phyloP scores from a whole-genome alignment of 129 eudicot genomes.

The Apium graveolens region DNA sequence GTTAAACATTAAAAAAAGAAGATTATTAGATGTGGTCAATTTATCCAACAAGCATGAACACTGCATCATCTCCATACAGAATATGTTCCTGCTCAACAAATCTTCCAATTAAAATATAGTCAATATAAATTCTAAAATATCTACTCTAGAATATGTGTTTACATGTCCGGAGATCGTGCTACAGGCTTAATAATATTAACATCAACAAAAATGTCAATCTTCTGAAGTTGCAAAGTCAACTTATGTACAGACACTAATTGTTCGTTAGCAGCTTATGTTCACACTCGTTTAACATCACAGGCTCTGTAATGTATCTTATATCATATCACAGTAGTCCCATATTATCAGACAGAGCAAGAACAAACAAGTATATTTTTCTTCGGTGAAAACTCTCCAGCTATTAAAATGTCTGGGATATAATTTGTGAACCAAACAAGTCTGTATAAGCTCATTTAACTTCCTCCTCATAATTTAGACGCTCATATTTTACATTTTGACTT shows the following conservation, averaged over 20 bases:
- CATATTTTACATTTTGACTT: neutral
- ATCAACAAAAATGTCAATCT: neutral
- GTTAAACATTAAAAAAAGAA: neutral
- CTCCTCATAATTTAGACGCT: neutral
- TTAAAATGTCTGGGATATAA: neutral
- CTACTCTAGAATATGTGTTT: neutral
- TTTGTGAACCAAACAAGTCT: neutral
- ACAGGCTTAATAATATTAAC: neutral
- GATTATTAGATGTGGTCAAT: neutral
- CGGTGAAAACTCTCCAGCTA: neutral
- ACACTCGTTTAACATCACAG: neutral
- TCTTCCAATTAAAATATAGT: neutral
- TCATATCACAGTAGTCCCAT: neutral
- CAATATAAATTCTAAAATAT: neutral
- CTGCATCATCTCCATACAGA: neutral
- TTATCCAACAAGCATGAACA: neutral
- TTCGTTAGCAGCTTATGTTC: neutral
- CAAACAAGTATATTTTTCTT: neutral
- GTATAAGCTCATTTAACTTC: neutral
- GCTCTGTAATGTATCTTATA: neutral
- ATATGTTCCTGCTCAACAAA: neutral
- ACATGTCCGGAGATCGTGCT: slow-evolving; percentile 6
- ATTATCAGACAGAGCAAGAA: neutral
- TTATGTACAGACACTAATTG: neutral
- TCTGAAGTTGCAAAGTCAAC: neutral